phyloP scores from a whole-genome alignment of 1,139 yeast species.

The Candida pseudoviswanathii region DNA sequence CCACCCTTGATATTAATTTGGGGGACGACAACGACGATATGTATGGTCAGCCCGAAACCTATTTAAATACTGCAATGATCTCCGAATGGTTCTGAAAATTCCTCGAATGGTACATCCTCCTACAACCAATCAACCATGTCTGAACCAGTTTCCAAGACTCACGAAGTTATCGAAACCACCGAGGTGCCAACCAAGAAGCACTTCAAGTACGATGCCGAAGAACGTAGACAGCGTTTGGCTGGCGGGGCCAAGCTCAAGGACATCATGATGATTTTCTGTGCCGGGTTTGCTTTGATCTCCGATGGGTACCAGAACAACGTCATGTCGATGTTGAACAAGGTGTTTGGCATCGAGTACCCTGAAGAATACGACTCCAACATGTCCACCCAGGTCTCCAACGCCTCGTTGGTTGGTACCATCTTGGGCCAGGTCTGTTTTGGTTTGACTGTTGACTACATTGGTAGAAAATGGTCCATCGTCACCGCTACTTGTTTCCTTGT shows the following conservation, averaged over 20 bases:
- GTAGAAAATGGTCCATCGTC: conserved; percentile 50
- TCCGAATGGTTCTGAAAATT: too few relatives aligned
- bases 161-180: conserved; percentile 11
- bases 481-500: conserved; percentile 47
- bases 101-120: neutral
- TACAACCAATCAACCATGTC: conserved; percentile 4
- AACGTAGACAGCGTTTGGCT: conserved; percentile 32
- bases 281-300: conserved; percentile 54
- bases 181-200: conserved; percentile 13
- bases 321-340: conserved; percentile 48
- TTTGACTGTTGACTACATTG: conserved; percentile 45
- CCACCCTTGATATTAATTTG: too few relatives aligned
- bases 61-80: too few relatives aligned
- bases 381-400: conserved; percentile 52
- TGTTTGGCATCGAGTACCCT: conserved; percentile 35
- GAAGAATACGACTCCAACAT: conserved; percentile 33
- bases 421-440: conserved; percentile 53
- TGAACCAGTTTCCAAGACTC: conserved; percentile 4
- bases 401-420: conserved; percentile 52
- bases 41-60: too few relatives aligned
- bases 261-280: conserved; percentile 39
- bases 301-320: conserved; percentile 58
- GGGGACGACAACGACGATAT: too few relatives aligned
- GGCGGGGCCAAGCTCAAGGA: conserved; percentile 33
- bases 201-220: conserved; percentile 37